These are phyloP conservation scores for Chlamydomonas asymmetrica DNA, from an alignment of 139 green algal species.

Conservation along the genomic window DNA sequence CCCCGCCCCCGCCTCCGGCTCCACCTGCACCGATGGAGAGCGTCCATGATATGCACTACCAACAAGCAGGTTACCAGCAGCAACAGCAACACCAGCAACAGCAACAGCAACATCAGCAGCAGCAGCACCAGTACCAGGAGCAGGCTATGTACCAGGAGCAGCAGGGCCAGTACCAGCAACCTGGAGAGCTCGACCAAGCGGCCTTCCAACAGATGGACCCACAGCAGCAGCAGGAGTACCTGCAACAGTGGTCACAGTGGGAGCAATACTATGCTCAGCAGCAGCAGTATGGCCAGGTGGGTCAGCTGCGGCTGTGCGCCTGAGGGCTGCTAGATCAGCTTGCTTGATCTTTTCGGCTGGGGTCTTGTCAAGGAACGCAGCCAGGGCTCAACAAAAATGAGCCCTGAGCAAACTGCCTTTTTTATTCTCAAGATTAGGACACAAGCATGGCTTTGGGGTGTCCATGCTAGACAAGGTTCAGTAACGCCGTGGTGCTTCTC, in stretches of 20 bases:
- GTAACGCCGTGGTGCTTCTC: too few relatives aligned
- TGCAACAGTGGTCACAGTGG: conserved; percentile 55
- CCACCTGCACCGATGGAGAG: background rate
- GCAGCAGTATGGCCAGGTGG: conserved; percentile 17
- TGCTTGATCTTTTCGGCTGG: too few relatives aligned
- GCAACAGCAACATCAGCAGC: background rate
- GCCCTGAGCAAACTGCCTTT: too few relatives aligned
- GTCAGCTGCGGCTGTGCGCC: too few relatives aligned
- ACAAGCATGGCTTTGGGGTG: too few relatives aligned
- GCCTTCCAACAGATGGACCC: conserved; percentile 26
- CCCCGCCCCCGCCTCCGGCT: background rate
- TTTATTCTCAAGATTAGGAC: too few relatives aligned
- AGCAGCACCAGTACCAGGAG: background rate
- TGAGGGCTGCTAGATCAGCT: too few relatives aligned
- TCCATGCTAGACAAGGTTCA: too few relatives aligned
- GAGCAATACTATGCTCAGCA: conserved; percentile 29
- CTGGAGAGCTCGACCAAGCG: background rate
- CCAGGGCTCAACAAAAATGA: too few relatives aligned
- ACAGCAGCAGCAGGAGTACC: conserved; percentile 50
- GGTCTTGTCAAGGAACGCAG: too few relatives aligned
- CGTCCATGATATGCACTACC: background rate
- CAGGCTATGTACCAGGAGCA: background rate
- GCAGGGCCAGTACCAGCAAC: background rate
- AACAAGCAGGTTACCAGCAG: background rate
- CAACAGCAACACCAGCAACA: background rate